These are phyloP conservation scores for Aspergillus sparsus DNA, from an alignment of 495 filamentous ascomycete genomes.

Conservation along the genomic window DNA sequence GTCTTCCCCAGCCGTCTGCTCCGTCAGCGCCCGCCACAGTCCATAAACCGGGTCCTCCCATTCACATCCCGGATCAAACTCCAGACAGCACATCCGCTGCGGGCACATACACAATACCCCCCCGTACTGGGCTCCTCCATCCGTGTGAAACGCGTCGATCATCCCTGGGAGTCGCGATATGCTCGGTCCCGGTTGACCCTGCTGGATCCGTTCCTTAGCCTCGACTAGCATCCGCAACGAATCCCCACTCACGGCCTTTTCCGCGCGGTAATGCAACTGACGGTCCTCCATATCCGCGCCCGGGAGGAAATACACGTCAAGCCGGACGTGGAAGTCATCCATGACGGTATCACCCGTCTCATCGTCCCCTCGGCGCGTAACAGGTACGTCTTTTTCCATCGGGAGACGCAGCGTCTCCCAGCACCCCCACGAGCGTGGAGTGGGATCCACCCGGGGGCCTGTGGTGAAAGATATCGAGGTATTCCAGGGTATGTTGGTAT, in stretches of 20 bases:
- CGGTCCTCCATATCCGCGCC: neutral
- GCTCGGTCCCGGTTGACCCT: neutral
- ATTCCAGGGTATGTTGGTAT: constrained; percentile 5
- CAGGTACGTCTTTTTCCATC: constrained; percentile 10
- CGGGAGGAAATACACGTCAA: constrained; percentile 9
- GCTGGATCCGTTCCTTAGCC: neutral
- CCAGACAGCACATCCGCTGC: constrained; percentile 6
- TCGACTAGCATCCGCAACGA: neutral
- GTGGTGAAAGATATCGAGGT: constrained; percentile 6
- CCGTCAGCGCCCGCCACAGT: constrained; percentile 2
- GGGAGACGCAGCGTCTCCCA: constrained; percentile 4
- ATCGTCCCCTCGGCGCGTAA: constrained; percentile 7
- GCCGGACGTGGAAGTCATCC: constrained; percentile 9
- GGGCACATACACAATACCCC: neutral
- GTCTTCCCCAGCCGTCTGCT: neutral
- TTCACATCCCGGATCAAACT: neutral
- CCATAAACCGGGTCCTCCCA: neutral
- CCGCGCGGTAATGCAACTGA: neutral
- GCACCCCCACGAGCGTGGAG: neutral
- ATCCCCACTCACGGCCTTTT: neutral
- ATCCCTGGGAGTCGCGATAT: neutral
- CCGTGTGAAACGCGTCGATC: neutral
- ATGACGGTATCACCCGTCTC: neutral
- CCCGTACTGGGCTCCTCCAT: neutral
- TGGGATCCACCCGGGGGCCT: neutral